Base-by-base conservation (phyloP, 768 basidiomycete genomes). In the Leccinum longicurvipes region DNA sequence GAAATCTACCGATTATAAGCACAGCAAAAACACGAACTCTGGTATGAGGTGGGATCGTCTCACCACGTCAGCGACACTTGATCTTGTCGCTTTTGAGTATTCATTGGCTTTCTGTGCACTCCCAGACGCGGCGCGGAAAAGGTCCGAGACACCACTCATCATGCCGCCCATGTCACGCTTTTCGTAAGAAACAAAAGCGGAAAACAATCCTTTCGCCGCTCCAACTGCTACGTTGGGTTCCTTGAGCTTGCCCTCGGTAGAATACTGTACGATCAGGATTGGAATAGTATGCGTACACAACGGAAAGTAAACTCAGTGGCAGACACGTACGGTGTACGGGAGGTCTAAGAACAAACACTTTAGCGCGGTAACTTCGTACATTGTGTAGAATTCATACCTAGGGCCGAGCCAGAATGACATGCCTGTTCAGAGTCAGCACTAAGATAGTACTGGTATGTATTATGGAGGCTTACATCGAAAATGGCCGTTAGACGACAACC, bases 161-260 rank as follows among this genome's bases (percentile, higher is more conserved):
- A 90, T 81, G 15, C 93, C 91, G 14, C 87, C 78, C 67, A 92
- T 81, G 67, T 98, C 94, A 31, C 88, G 88, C 11, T 78, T 79
- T 23, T 88, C 77, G 67, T 93, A 96, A 10, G 89, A 86, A 27
- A 79, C 74, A 2, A 91, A 82, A 1, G 92, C 90, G 23, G 82
- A 81, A n/a, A 96, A 69, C 4, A 97, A 75, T 8, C 91, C 92
- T 66, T 91, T 84, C 0, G 93, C 94, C 4, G 95, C 94, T 67
- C 91, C 93, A 9, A 86, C 81, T 11, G 86, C 85, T 15, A 93
- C 74, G 67, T 97, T 95, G 31, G 95, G 93, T 68, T 97, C 93
- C 71, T 98, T 97, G 68, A 98, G 74, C 67, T 91, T 93, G 48
- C 94, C 94, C 74, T 98, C 93, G 7, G 93, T 96, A 21, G 93